Evolutionary conservation across 2,329 filamentous ascomycete genomes (phyloP), one percentile per base, ranked within the genome.

Genomic region (Pestalotiopsis sp.): DNA sequence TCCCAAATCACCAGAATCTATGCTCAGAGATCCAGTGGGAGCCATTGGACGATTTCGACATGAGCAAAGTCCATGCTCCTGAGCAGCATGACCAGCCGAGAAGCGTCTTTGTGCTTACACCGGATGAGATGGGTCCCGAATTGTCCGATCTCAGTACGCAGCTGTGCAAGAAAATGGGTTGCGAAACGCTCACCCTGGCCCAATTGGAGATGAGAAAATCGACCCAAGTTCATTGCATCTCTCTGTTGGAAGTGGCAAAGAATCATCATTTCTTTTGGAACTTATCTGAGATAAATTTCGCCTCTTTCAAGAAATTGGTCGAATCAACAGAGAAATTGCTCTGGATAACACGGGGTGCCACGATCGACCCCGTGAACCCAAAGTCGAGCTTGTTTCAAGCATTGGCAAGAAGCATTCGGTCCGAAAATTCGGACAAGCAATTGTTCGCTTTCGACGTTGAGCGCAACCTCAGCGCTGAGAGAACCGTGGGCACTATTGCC

Each of bases 21-120:
- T 86, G 84, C 67, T 84, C 83, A 2, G 77, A 85, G 70, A 78
- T 88, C 63, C 70, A 80, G 2, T 88, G 86, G 86, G 77, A 82
- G 23, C 31, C 57, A 2, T 66, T n/a, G 9, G 3, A n/a, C 31
- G 36, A 38, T 20, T n/a, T 49, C 20, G 14, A 5, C 7, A 38
- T 49, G 3, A 20, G 39, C 2, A 31, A 52, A 13, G 45, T 36
- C 9, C n/a, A 52, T 27, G 31, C 63, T 13, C 27, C 55, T 27
- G 55, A n/a, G 23, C 12, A 25, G 7, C 31, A 5, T 9, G 3
- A 27, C n/a, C 4, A 52, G 14, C 14, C 38, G 11, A 61, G 39
- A 62, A 64, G n/a, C n/a, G 9, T 36, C n/a, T 73, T 55, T 69
- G 69, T 59, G 39, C 68, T 75, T 12, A 25, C 74, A 7, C 73